Conservation (phyloP, 2,329 filamentous ascomycete species). For the Neurospora sp. region DNA sequence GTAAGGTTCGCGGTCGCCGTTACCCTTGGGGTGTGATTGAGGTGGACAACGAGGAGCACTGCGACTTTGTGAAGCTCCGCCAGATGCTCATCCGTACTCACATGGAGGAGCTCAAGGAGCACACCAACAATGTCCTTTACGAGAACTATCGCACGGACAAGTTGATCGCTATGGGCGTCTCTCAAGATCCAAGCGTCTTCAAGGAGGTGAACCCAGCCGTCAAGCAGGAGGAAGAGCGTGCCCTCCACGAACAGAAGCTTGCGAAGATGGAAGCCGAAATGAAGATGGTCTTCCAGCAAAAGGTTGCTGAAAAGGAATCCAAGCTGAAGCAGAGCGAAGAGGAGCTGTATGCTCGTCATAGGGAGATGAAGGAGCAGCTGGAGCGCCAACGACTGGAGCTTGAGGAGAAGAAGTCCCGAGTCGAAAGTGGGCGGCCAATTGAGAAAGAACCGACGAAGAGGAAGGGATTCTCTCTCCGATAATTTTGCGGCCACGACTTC, state of each 20-base stretch:
- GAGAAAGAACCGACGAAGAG: slow-evolving; percentile 94
- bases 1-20: slow-evolving; percentile 88
- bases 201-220: slow-evolving; percentile 99
- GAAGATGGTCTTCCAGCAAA: slow-evolving; percentile 99
- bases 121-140: slow-evolving; percentile 98
- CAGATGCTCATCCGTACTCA: slow-evolving; percentile 99
- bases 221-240: slow-evolving; percentile 98
- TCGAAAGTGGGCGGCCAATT: slow-evolving; percentile 90
- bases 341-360: slow-evolving; percentile 93
- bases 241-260: slow-evolving; percentile 97
- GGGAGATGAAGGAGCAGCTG: slow-evolving; percentile 99
- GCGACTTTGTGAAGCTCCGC: slow-evolving; percentile 98
- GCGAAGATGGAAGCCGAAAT: slow-evolving; percentile 99
- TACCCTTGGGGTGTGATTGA: slow-evolving; percentile 99
- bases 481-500: slow-evolving; percentile 31
- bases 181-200: slow-evolving; percentile 97
- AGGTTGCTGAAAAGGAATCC: slow-evolving; percentile 98
- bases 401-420: slow-evolving; percentile 93
- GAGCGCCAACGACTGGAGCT: slow-evolving; percentile 90
- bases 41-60: slow-evolving; percentile 99
- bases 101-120: slow-evolving; percentile 99
- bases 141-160: slow-evolving; percentile 99
- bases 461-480: slow-evolving; percentile 98
- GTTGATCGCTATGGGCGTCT: slow-evolving; percentile 95
- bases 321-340: slow-evolving; percentile 99